Evolutionary conservation across 2,329 filamentous ascomycete genomes (phyloP), one percentile per base, ranked within the genome.

Genomic region (Apiospora phragmitis): DNA sequence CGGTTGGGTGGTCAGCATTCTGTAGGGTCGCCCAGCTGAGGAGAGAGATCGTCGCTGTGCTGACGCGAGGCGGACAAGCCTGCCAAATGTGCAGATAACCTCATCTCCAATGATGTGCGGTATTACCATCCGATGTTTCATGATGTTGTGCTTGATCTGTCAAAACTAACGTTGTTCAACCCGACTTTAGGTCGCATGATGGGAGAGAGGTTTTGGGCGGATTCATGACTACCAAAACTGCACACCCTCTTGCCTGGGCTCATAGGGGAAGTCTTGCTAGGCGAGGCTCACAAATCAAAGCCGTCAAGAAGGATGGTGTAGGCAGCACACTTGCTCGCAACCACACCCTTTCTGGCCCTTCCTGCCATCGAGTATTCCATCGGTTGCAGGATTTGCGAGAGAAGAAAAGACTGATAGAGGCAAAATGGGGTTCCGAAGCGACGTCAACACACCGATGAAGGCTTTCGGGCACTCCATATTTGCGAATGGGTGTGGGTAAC

Each of bases 1-100:
- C 41, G 47, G 67, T 71, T 59, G 68, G 67, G 55, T 62, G 55
- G 55, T 62, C 55, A 62, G 55, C 55, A n/a, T 21, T 35, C 32
- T 38, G 55, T n/a, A 62, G 32, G 55, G 21, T 62, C 18, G 18
- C 21, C 55, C 55, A 62, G 32, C 55, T 62, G 55, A 62, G 21
- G 55, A 38, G 32, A 3, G 32, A 9, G 55, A 62, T 62, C 55
- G 18, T 35, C 55, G 18, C 12, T n/a, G 55, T 62, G 55, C 55
- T 62, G 55, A 62, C 55, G 32, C 55, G 55, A 62, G 55, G 55
- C 55, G 55, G 24, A 62, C 32, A 32, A 62, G 51, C 29, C 18
- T 59, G 29, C 11, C 29, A 59, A 62, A 12, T 38, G 32, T 32
- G 55, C 18, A 62, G 55, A 38, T 11, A 14, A 26, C n/a, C n/a